Base-by-base conservation (phyloP, 192 early-diverging fungal genomes). In the Coemansia pectinata region DNA sequence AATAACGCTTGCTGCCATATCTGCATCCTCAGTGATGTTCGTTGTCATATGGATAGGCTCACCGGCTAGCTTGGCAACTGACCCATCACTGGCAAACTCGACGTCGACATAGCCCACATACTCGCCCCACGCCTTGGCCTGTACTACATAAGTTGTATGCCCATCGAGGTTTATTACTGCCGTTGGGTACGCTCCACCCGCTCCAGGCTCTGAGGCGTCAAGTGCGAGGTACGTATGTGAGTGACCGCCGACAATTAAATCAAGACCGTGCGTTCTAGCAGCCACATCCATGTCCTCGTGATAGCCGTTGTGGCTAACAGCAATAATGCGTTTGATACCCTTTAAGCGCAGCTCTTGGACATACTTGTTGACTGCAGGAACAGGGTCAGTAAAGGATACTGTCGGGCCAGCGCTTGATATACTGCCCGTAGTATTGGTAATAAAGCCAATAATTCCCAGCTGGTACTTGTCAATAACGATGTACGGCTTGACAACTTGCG, bases 271-370 rank as follows among this genome's bases (percentile, higher is more conserved):
- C n/a, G 85, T 86, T 15, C 77, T 78, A 58, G 81, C 78, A 4
- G 89, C 90, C 38, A 90, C 70, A 33, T 84, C 83, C 79, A 88
- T 85, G 66, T 93, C 90, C n/a, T 88, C 83, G 27, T 78, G 78
- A 79, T 93, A 92, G 3, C 90, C 90, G 69, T 89, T 92, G 74
- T 93, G 91, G 21, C 88, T 90, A 10, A 93, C 48, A 15, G 83
- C 85, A 25, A 93, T 86, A 53, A 92, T 88, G 4, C 87, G 79
- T 69, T 86, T 87, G 75, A 89, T 86, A 23, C 90, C 89, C 72
- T 81, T 83, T 6, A 64, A 58, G 19, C 79, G 85, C 40, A 92
- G 77, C 63, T 87, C 86, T 42, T 90, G 79, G 19, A 92, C 86
- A 52, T 87, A 87, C 40, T 78, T 77, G 72, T 92, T 88, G 47